phyloP scores from a whole-genome alignment of 169 alveolate species.

The Eimeria brunetti region DNA sequence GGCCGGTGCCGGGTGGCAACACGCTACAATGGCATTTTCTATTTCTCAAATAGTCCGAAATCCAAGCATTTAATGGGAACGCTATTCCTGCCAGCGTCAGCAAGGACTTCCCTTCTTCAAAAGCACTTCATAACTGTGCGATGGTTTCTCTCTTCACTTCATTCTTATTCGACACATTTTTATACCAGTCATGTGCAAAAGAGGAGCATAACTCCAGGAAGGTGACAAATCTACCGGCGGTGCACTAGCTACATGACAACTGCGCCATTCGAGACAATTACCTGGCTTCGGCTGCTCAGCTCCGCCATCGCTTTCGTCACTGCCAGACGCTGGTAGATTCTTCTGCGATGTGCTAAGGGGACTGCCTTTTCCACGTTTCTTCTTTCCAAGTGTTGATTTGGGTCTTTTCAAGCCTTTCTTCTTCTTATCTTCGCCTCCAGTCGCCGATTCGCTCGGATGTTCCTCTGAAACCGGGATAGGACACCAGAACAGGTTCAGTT shows the following conservation, averaged over 20 bases:
- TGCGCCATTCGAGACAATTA: not conserved
- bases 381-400: not conserved
- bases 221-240: not conserved
- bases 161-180: not conserved
- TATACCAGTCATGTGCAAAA: not conserved
- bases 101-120: not conserved
- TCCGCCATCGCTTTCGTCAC: not conserved
- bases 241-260: not conserved
- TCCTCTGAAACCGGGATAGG: not conserved
- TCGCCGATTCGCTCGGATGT: not conserved
- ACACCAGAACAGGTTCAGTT: not conserved
- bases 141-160: not conserved
- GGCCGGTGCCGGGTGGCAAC: not conserved
- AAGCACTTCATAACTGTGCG: not conserved
- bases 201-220: not conserved
- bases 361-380: not conserved
- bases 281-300: not conserved
- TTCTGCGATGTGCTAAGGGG: not conserved
- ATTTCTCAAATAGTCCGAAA: not conserved
- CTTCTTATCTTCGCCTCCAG: not conserved
- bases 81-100: not conserved
- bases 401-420: not conserved
- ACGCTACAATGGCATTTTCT: not conserved
- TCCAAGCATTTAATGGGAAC: not conserved
- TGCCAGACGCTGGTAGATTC: not conserved